These are phyloP conservation scores for Ascoidea asiatica DNA, from an alignment of 805 yeast species.

Conservation along the genomic window DNA sequence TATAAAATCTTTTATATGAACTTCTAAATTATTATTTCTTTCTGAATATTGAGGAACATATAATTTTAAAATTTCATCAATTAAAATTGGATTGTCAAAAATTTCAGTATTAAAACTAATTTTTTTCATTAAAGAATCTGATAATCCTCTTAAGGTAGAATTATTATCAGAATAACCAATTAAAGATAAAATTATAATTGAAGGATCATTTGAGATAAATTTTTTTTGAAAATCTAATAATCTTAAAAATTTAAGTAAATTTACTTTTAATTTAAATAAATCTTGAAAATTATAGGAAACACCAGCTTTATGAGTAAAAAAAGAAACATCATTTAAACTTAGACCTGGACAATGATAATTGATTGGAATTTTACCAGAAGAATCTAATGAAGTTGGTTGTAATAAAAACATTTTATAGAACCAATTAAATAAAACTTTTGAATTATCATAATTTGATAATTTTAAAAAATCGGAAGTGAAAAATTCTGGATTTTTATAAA, in stretches of 20 bases:
- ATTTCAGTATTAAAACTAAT: slow-evolving; percentile 12
- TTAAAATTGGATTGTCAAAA: slow-evolving; percentile 24
- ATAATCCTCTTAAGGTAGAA: slow-evolving; percentile 39
- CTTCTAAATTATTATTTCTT: no score
- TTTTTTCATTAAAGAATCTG: slow-evolving; percentile 38
- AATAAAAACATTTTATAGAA: slow-evolving; percentile 47
- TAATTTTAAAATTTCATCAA: slow-evolving; percentile 30
- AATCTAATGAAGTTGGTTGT: slow-evolving; percentile 26
- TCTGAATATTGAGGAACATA: no score
- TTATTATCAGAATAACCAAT: slow-evolving; percentile 52
- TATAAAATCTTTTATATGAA: slow-evolving; percentile 18
- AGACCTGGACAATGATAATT: slow-evolving; percentile 52
- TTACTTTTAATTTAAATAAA: slow-evolving; percentile 25
- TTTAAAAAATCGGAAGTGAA: slow-evolving; percentile 5
- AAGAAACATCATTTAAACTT: slow-evolving; percentile 37
- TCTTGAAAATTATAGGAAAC: slow-evolving; percentile 37
- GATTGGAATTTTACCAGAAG: slow-evolving; percentile 26
- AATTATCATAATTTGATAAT: slow-evolving; percentile 20
- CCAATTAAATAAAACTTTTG: slow-evolving; percentile 28
- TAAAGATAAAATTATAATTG: slow-evolving; percentile 34
- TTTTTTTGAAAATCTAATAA: slow-evolving; percentile 16
- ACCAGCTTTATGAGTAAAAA: slow-evolving; percentile 60
- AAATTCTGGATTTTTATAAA: slow-evolving; percentile 3
- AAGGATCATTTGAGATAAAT: slow-evolving; percentile 24
- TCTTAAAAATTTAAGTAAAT: slow-evolving; percentile 26